Evolutionary conservation across 352 stramenopile genomes (phyloP).

Genomic region (Pythium rishiriense): DNA sequence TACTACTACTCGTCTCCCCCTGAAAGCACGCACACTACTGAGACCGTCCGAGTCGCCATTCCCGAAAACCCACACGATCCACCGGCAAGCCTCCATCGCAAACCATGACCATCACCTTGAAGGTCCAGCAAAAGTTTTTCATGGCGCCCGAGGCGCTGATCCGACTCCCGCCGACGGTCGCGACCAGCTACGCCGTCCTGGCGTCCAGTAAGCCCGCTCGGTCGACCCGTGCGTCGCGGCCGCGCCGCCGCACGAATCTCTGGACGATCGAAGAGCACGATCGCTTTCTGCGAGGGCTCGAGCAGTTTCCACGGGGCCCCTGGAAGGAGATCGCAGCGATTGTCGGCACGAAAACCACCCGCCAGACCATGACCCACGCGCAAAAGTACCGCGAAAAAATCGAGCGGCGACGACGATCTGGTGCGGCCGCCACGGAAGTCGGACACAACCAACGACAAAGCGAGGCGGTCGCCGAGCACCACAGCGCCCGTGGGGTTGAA

Average conservation of each 20-base stretch:
- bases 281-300: constrained; percentile 48
- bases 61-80: background rate
- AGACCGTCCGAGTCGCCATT: background rate
- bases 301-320: constrained; percentile 45
- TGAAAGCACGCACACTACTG: too few species aligned
- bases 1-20: too few species aligned
- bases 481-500: background rate
- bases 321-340: constrained; percentile 52
- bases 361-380: constrained; percentile 54
- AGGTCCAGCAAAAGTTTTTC: constrained; percentile 10
- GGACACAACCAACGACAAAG: background rate
- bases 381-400: constrained; percentile 45
- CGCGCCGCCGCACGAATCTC: constrained; percentile 16
- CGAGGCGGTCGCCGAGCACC: too few species aligned
- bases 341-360: constrained; percentile 10
- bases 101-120: background rate
- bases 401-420: background rate
- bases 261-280: constrained; percentile 58
- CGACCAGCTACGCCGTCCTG: constrained; percentile 1
- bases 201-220: background rate
- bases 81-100: background rate
- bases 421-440: background rate
- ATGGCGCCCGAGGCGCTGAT: constrained; percentile 1
- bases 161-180: constrained; percentile 7
- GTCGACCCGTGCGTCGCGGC: background rate